phyloP scores from a whole-genome alignment of 768 basidiomycete genomes.

The Boletus subparvulus region DNA sequence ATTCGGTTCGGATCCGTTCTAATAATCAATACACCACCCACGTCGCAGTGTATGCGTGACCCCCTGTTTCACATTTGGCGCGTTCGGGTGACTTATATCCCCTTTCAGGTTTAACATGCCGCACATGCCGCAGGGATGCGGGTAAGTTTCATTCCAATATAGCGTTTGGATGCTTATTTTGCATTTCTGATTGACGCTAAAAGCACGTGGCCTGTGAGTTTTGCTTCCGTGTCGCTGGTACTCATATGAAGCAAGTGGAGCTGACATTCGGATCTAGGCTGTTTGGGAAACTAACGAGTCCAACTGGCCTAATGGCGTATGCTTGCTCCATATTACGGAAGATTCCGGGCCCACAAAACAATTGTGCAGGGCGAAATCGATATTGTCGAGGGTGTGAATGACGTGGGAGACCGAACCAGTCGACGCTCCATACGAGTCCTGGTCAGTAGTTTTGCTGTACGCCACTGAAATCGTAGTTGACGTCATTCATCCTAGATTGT shows the following conservation, averaged over 20 bases:
- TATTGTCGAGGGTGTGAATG: constrained; percentile 47
- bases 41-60: constrained; percentile 31
- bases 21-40: constrained; percentile 34
- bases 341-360: background rate
- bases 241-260: constrained; percentile 6
- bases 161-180: background rate
- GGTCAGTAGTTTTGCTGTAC: constrained; percentile 28
- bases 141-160: constrained; percentile 17
- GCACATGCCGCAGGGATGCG: constrained; percentile 40
- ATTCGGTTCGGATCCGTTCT: constrained; percentile 37
- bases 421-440: constrained; percentile 56
- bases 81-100: background rate
- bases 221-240: background rate
- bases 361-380: constrained; percentile 30
- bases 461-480: background rate
- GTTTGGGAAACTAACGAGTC: constrained; percentile 29
- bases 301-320: constrained; percentile 28
- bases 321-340: background rate
- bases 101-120: constrained; percentile 31
- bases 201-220: constrained; percentile 39
- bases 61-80: background rate
- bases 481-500: constrained; percentile 17
- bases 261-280: constrained; percentile 20
- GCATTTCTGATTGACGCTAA: background rate
- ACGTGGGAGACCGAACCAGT: constrained; percentile 49